These are phyloP conservation scores for Cercospora sp. DNA, from an alignment of 2,329 filamentous ascomycete species.

Conservation along the genomic window DNA sequence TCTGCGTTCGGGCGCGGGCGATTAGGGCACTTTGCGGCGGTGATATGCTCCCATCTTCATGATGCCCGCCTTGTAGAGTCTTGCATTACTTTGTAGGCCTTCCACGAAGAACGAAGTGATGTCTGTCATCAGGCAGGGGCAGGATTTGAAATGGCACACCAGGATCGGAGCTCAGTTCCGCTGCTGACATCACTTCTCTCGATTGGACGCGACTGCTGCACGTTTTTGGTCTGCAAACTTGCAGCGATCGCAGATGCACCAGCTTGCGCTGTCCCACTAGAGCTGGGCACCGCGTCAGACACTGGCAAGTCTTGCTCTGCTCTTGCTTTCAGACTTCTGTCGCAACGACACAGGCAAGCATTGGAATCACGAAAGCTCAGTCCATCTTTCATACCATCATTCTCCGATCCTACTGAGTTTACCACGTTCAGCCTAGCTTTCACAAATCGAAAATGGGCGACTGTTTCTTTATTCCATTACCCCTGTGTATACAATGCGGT, in stretches of 20 bases:
- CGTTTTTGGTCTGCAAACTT: neutral
- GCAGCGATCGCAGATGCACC: neutral
- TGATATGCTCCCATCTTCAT: neutral
- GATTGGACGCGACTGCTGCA: neutral
- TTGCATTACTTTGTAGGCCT: neutral
- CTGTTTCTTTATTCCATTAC: slow-evolving; percentile 36
- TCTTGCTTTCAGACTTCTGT: neutral
- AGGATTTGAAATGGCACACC: neutral
- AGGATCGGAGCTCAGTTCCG: neutral
- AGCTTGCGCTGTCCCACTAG: neutral
- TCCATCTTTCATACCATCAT: neutral
- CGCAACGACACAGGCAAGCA: neutral
- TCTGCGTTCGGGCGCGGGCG: neutral
- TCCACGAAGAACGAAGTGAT: neutral
- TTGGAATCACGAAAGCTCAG: neutral
- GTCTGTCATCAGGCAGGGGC: neutral
- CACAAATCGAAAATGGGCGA: slow-evolving; percentile 23
- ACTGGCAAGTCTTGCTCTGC: neutral
- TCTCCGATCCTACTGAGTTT: neutral
- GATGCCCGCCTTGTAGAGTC: neutral
- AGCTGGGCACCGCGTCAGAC: neutral
- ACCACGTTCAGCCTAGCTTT: neutral
- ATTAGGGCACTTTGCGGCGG: neutral
- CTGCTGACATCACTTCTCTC: neutral
- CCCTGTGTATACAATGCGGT: slow-evolving; percentile 43